Evolutionary conservation across 208 protist species (phyloP).

Genomic region (Porcisia deanei): DNA sequence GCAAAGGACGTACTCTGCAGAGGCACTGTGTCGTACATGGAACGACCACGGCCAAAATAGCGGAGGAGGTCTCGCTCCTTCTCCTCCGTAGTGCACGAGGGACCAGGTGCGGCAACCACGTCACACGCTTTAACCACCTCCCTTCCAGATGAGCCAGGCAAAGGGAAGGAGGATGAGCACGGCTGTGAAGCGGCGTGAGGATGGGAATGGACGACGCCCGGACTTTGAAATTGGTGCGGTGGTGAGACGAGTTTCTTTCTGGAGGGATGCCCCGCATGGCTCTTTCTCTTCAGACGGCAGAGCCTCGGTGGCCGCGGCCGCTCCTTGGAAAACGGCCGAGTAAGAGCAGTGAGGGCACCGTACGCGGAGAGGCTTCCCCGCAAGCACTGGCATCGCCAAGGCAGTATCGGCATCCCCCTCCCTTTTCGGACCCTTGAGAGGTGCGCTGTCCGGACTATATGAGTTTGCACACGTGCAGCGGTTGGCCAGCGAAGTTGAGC

Average conservation of each 20-base stretch:
- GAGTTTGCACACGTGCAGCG: not conserved
- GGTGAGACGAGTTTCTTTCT: not conserved
- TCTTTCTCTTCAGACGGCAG: not conserved
- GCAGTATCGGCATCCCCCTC: not conserved
- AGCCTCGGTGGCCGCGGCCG: not conserved
- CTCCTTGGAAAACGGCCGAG: not conserved
- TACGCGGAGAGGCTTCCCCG: not conserved
- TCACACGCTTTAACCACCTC: not conserved
- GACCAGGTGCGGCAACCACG: not conserved
- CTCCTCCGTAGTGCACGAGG: not conserved
- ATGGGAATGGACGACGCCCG: not conserved
- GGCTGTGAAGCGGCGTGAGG: not conserved
- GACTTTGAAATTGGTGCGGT: not conserved
- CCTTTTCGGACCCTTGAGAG: not conserved
- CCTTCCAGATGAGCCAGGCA: not conserved
- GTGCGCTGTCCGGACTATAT: not conserved
- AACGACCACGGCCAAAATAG: conserved; percentile 26
- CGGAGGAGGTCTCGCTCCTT: conserved; percentile 27
- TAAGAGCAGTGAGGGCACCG: not conserved
- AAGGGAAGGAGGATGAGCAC: not conserved
- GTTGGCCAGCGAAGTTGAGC: not conserved
- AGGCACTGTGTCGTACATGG: conserved; percentile 18
- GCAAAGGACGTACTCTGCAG: conserved; percentile 13
- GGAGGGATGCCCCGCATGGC: not conserved
- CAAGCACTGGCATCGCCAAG: not conserved